phyloP scores from a whole-genome alignment of 176 grass and related monocot species.

The Oryza brachyantha region DNA sequence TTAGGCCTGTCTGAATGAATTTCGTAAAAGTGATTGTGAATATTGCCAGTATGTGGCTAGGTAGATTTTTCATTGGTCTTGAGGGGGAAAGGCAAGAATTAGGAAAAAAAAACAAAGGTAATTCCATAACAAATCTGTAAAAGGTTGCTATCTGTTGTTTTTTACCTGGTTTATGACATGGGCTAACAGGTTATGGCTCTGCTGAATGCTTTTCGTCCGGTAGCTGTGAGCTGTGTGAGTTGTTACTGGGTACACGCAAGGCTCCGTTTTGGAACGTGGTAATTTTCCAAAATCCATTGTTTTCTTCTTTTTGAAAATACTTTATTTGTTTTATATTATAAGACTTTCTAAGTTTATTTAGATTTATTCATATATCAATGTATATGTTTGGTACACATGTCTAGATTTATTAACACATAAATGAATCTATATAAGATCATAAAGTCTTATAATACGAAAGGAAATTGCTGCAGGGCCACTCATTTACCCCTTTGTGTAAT shows the following conservation, averaged over 20 bases:
- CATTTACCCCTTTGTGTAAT: too few relatives aligned
- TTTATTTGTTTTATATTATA: too few relatives aligned
- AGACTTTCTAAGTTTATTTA: too few relatives aligned
- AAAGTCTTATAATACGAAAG: too few relatives aligned
- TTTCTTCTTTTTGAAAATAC: not conserved
- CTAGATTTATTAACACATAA: too few relatives aligned
- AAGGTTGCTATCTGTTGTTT: slow-evolving; percentile 19
- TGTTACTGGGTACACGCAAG: not conserved
- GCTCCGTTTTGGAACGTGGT: not conserved
- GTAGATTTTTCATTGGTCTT: slow-evolving; percentile 27
- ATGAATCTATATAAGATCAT: too few relatives aligned
- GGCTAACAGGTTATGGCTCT: not conserved
- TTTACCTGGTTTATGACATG: not conserved
- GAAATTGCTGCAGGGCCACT: too few relatives aligned
- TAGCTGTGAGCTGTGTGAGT: not conserved
- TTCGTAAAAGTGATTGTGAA: slow-evolving; percentile 42
- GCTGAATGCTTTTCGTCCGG: slow-evolving; percentile 12
- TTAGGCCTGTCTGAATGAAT: not conserved
- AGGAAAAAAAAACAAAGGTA: not conserved
- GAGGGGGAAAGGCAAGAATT: slow-evolving; percentile 18
- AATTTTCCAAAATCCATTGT: not conserved
- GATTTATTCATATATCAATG: too few relatives aligned
- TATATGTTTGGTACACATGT: too few relatives aligned
- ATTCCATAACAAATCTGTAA: slow-evolving; percentile 2
- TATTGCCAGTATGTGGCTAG: slow-evolving; percentile 38